A percentile compares a stretch with the other conserved stretches of the same genome.
Conservation (phyloP, 768 basidiomycete genomes). For the Coprinellus aureogranulatus region DNA sequence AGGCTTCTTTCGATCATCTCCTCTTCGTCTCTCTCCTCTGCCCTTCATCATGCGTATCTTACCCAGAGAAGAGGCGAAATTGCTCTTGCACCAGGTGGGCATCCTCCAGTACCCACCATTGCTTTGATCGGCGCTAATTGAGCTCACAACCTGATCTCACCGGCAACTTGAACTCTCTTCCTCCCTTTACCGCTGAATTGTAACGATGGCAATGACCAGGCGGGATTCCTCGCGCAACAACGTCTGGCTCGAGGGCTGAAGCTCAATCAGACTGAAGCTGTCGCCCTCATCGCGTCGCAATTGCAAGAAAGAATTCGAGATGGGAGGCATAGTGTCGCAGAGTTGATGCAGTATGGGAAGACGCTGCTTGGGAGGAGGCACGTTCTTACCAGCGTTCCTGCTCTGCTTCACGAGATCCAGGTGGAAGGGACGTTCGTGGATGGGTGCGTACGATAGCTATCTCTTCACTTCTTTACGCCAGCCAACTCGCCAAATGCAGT, state of each 20-base stretch:
- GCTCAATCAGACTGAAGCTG: conserved; percentile 85
- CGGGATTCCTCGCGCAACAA: conserved; percentile 88
- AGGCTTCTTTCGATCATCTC: neutral
- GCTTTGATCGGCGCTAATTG: neutral
- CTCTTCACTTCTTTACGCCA: neutral
- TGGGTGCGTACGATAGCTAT: conserved; percentile 48
- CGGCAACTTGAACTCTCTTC: no score
- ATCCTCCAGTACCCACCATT: neutral
- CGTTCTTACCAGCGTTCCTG: conserved; percentile 79
- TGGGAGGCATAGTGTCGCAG: conserved; percentile 78
- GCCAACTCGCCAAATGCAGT: conserved; percentile 30
- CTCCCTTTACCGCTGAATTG: no score
- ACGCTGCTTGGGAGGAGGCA: conserved; percentile 82
- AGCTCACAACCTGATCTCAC: neutral
- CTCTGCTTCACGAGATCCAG: conserved; percentile 81
- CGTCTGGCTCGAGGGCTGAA: conserved; percentile 90
- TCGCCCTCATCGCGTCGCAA: conserved; percentile 86
- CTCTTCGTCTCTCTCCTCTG: neutral
- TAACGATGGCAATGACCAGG: conserved; percentile 35
- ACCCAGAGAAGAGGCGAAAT: conserved; percentile 73
- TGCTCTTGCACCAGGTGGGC: conserved; percentile 66
- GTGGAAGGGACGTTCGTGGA: conserved; percentile 92
- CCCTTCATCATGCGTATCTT: conserved; percentile 56
- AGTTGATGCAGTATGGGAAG: conserved; percentile 95
- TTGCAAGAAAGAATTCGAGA: conserved; percentile 94